phyloP scores from a whole-genome alignment of 768 basidiomycete genomes.

The Rhizopogon roseolus region DNA sequence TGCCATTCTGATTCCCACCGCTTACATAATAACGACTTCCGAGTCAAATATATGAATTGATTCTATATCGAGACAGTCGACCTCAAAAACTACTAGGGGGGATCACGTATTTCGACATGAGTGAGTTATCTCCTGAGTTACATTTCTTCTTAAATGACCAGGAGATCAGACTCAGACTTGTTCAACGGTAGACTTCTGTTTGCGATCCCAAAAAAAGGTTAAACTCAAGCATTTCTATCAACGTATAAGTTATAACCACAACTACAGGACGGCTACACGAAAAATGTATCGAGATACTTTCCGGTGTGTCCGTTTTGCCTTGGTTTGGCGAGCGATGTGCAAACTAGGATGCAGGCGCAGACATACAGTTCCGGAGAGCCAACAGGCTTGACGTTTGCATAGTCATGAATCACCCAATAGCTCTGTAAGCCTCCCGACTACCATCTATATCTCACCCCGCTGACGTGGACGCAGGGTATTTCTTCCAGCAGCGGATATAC shows the following conservation, averaged over 20 bases:
- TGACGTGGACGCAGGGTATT: constrained; percentile 62
- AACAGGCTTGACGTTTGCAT: constrained; percentile 89
- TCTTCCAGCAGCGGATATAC: constrained; percentile 94
- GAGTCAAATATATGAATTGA: too few species aligned
- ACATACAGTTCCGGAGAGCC: constrained; percentile 89
- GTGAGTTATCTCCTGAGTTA: constrained; percentile 4
- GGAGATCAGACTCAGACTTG: constrained; percentile 55
- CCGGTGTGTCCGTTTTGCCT: constrained; percentile 47
- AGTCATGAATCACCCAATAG: constrained; percentile 90
- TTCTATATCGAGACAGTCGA: too few species aligned
- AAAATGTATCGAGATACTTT: constrained; percentile 79
- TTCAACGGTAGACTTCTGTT: constrained; percentile 86
- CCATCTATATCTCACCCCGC: neutral
- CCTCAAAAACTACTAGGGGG: neutral
- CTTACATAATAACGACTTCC: too few species aligned
- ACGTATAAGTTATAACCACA: neutral
- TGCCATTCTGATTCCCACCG: neutral
- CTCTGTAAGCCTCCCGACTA: constrained; percentile 61
- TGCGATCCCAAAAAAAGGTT: constrained; percentile 97
- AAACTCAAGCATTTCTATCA: constrained; percentile 5
- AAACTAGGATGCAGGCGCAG: constrained; percentile 58
- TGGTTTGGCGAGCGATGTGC: neutral
- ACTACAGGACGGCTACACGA: constrained; percentile 79
- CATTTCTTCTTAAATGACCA: neutral
- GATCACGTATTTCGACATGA: constrained; percentile 13